phyloP scores from a whole-genome alignment of 495 filamentous ascomycete genomes.

The Annulohypoxylon moriforme region DNA sequence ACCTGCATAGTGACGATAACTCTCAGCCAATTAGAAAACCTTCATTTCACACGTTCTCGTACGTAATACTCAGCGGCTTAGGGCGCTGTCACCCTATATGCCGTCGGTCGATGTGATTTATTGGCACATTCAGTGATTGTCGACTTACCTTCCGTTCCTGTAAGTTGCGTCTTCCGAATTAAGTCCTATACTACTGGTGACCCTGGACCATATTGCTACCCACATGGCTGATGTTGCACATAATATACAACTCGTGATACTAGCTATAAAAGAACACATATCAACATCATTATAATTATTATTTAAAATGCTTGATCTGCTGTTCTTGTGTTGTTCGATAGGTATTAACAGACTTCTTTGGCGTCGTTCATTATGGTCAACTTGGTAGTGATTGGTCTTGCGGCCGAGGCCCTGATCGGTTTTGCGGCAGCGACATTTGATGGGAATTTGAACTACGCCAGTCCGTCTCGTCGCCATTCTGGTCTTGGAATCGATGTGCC shows the following conservation, averaged over 20 bases:
- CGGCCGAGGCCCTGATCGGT: constrained; percentile 11
- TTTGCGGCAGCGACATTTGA: constrained; percentile 42
- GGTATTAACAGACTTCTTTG: constrained; percentile 3
- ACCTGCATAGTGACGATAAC: constrained; percentile 32
- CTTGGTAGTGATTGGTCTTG: constrained; percentile 20
- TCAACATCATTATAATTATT: neutral
- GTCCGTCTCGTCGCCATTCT: constrained; percentile 67
- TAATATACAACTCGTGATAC: constrained; percentile 8
- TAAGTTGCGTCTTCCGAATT: neutral
- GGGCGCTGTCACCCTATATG: constrained; percentile 21
- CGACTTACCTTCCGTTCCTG: constrained; percentile 34
- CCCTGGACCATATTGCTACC: constrained; percentile 14
- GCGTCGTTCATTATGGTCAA: constrained; percentile 18
- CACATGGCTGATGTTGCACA: constrained; percentile 24
- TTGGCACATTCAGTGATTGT: constrained; percentile 25
- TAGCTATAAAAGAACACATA: constrained; percentile 29
- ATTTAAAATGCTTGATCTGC: neutral
- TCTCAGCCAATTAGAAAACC: constrained; percentile 26
- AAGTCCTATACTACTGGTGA: constrained; percentile 17
- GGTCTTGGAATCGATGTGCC: constrained; percentile 66
- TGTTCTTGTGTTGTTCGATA: neutral
- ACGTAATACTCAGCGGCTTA: constrained; percentile 16
- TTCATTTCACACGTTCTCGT: constrained; percentile 39
- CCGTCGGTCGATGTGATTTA: neutral
- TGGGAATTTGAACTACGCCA: constrained; percentile 69